Evolutionary conservation across 768 basidiomycete genomes (phyloP).

Genomic region (Leccinum barrowsii): DNA sequence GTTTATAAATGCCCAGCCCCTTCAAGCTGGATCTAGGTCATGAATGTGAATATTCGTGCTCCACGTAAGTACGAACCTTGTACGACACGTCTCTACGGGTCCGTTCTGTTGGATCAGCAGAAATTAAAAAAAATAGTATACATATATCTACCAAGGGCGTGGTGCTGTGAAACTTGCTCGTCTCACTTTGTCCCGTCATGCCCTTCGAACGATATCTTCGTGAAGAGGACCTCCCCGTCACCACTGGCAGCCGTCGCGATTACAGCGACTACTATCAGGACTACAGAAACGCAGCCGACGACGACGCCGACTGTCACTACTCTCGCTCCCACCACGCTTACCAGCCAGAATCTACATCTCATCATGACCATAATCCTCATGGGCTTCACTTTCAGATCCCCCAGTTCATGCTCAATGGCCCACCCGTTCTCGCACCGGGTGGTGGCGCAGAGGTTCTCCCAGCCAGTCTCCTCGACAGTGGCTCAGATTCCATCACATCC

Average conservation of each 20-base stretch:
- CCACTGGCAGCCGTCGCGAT: neutral
- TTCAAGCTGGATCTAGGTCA: slow-evolving; percentile 12
- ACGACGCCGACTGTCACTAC: slow-evolving; percentile 14
- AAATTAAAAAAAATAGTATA: slow-evolving; percentile 3
- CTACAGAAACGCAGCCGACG: slow-evolving; percentile 1
- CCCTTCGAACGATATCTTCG: slow-evolving; percentile 42
- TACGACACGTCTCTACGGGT: slow-evolving; percentile 5
- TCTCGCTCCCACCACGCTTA: neutral
- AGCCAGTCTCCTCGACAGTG: slow-evolving; percentile 33
- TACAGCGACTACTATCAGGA: slow-evolving; percentile 14
- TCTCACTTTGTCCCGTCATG: slow-evolving; percentile 21
- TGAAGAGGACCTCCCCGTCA: slow-evolving; percentile 14
- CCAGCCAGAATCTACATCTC: neutral
- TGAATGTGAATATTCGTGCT: slow-evolving; percentile 1
- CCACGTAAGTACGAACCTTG: neutral
- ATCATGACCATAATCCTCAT: slow-evolving; percentile 15
- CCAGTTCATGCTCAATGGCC: slow-evolving; percentile 54
- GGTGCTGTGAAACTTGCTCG: neutral
- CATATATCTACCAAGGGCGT: slow-evolving; percentile 6
- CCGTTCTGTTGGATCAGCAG: slow-evolving; percentile 5
- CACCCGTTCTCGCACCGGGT: slow-evolving; percentile 62
- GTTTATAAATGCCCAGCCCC: neutral
- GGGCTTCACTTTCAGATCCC: slow-evolving; percentile 59
- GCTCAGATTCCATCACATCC: slow-evolving; percentile 29
- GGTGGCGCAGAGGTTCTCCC: slow-evolving; percentile 76